phyloP scores from a whole-genome alignment of 1,284 basidiomycete species.

The Somion occarium region DNA sequence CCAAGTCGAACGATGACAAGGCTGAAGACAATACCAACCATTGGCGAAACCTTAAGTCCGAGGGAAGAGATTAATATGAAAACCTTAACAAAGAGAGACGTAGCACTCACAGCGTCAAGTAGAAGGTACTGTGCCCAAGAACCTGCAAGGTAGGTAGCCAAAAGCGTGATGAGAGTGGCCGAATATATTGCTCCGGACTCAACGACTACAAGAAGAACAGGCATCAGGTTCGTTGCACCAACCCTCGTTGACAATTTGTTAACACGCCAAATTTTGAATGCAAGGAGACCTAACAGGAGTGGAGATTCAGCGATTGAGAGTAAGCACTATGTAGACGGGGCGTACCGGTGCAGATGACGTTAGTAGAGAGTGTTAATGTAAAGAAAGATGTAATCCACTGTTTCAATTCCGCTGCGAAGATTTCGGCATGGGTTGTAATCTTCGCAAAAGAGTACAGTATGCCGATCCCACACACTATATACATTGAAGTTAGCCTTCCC shows the following conservation, averaged over 20 bases:
- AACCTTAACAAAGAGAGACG: neutral
- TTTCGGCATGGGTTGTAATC: conserved; percentile 13
- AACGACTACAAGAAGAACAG: conserved; percentile 32
- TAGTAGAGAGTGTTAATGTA: conserved; percentile 31
- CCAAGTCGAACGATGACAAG: conserved; percentile 1
- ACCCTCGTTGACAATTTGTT: conserved; percentile 20
- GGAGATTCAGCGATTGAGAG: neutral
- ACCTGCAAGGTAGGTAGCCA: conserved; percentile 29
- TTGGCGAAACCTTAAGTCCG: neutral
- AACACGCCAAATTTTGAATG: conserved; percentile 32
- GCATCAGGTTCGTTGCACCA: conserved; percentile 19
- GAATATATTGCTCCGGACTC: conserved; percentile 41
- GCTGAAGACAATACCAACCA: neutral
- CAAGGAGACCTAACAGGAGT: conserved; percentile 26
- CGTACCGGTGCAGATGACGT: conserved; percentile 31
- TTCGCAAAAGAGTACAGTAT: conserved; percentile 14
- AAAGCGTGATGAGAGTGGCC: conserved; percentile 27
- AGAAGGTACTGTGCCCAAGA: conserved; percentile 36
- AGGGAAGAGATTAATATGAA: neutral
- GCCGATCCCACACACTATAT: conserved; percentile 11
- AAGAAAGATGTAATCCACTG: conserved; percentile 34
- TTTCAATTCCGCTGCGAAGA: conserved; percentile 24
- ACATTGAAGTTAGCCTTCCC: too few species aligned
- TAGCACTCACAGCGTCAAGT: conserved; percentile 30
- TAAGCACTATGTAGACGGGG: neutral